phyloP scores from a whole-genome alignment of 345 rosid genomes.

The Salix udensis region DNA sequence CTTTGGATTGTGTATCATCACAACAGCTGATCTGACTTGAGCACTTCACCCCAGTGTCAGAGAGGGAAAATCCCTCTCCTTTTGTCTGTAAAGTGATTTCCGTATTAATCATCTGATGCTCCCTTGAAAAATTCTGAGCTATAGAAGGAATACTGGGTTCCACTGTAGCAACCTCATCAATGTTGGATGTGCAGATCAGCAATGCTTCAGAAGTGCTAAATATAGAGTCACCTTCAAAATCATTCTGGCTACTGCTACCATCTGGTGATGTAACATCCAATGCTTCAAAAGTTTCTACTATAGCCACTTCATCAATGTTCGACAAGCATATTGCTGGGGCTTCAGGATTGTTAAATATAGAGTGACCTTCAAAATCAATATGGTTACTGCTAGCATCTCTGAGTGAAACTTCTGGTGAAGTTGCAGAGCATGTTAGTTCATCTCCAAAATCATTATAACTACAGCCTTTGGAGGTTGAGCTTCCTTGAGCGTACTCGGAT shows the following conservation, averaged over 20 bases:
- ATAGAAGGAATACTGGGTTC: constrained; percentile 13
- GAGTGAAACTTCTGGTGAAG: constrained; percentile 25
- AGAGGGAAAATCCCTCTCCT: constrained; percentile 1
- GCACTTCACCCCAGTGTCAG: too few species aligned
- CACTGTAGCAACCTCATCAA: constrained; percentile 17
- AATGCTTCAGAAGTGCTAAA: constrained; percentile 8
- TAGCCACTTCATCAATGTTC: constrained; percentile 17
- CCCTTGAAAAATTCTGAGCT: background rate
- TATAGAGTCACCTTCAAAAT: constrained; percentile 15
- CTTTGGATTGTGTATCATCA: constrained; percentile 9
- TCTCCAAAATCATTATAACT: constrained; percentile 17
- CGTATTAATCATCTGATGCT: constrained; percentile 9
- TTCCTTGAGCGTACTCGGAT: constrained; percentile 11
- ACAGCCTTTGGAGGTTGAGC: constrained; percentile 22
- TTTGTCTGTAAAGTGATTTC: constrained; percentile 16
- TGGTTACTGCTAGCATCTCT: constrained; percentile 11
- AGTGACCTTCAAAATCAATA: constrained; percentile 14
- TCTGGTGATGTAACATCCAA: constrained; percentile 22
- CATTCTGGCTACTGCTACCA: constrained; percentile 9
- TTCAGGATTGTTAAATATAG: background rate
- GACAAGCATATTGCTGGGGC: constrained; percentile 14
- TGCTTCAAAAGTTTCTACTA: constrained; percentile 12
- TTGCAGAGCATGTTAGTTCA: constrained; percentile 12
- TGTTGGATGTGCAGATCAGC: constrained; percentile 9
- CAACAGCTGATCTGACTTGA: constrained; percentile 5